phyloP scores from a whole-genome alignment of 192 early-diverging fungal species.

The Mortierella antarctica region DNA sequence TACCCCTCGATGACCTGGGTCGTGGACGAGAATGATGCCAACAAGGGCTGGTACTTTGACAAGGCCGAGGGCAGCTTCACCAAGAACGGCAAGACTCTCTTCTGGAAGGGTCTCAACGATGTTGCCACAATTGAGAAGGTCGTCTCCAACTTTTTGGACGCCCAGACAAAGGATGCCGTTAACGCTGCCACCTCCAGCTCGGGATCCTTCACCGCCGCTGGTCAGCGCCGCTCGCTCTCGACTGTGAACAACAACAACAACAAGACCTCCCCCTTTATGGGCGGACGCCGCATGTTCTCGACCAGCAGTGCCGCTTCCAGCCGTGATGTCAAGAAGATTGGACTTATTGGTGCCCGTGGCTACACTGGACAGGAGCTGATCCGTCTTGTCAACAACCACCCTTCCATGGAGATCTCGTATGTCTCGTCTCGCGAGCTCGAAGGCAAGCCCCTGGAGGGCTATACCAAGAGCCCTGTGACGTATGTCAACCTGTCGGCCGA shows the following conservation, averaged over 20 bases:
- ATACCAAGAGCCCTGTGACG: slow-evolving; percentile 72
- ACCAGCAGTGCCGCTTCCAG: slow-evolving; percentile 51
- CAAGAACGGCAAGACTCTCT: slow-evolving; percentile 80
- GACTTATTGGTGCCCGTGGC: slow-evolving; percentile 97
- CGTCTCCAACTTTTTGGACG: slow-evolving; percentile 65
- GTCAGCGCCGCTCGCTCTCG: slow-evolving; percentile 69
- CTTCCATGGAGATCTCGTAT: slow-evolving; percentile 83
- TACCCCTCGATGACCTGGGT: slow-evolving; percentile 87
- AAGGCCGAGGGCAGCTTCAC: slow-evolving; percentile 89
- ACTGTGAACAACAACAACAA: slow-evolving; percentile 56
- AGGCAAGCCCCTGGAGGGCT: slow-evolving; percentile 85
- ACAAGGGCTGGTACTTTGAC: slow-evolving; percentile 97
- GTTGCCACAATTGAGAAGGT: slow-evolving; percentile 79
- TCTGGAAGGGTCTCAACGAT: slow-evolving; percentile 95
- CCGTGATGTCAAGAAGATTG: slow-evolving; percentile 67
- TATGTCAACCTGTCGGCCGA: slow-evolving; percentile 88
- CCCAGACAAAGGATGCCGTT: slow-evolving; percentile 37
- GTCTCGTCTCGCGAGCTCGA: slow-evolving; percentile 95
- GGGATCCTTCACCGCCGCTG: slow-evolving; percentile 18
- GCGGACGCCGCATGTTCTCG: slow-evolving; percentile 70
- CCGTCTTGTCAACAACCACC: slow-evolving; percentile 88
- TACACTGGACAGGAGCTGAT: slow-evolving; percentile 98
- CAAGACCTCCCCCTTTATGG: slow-evolving; percentile 22
- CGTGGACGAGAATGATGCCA: slow-evolving; percentile 77
- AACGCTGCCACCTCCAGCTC: slow-evolving; percentile 29